Base-by-base conservation (phyloP, 805 yeast species). In the Cyberlindnera maclurae region DNA sequence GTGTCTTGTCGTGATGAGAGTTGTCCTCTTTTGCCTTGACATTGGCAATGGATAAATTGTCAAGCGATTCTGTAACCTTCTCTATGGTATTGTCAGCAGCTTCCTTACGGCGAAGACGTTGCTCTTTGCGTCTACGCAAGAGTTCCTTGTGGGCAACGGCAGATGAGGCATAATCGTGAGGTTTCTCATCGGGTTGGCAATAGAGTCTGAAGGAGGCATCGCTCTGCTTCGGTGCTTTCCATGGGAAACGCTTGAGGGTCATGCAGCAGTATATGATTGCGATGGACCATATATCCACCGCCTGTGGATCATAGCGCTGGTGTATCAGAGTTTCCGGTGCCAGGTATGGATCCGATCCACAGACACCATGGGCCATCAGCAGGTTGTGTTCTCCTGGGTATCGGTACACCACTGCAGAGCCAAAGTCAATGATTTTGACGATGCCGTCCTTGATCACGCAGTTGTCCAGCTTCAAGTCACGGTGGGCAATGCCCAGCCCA, bases 251-350 rank as follows among this genome's bases (percentile, higher is more conserved):
- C 60, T 83, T 79, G 43, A 84, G 65, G 47, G 86, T 81, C 90
- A 84, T 83, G 62, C 94, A 84, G 60, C 95, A 84, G 55, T 79
- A 84, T 20, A 84, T 84, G 27, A 84, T 84, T 15, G 86, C 94
- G 34, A 82, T 67, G 5, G 93, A 82, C 95, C 95, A 84, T 26
- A 84, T 71, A 61, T 84, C 95, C 22, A 82, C 88, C 28, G 75
- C 75, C 55, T 78, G 79, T 10, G 94, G 89, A 57, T 84, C 87
- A 55, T 82, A 84, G 10, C 41, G 43, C 10, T 34, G 36, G 24
- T 71, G 70, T 32, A 56, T 57, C 3, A 71, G 64, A 13, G 82
- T 89, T 60, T 84, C 95, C 1, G 95, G 94, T 1, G 93, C 93
- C 50, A 84, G 68, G 57, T 84, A 84, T 10, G 95, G 95, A 60